Evolutionary conservation across 805 yeast species (phyloP), one percentile per base, ranked within the genome.

Genomic region (Lipomyces starkeyi): DNA sequence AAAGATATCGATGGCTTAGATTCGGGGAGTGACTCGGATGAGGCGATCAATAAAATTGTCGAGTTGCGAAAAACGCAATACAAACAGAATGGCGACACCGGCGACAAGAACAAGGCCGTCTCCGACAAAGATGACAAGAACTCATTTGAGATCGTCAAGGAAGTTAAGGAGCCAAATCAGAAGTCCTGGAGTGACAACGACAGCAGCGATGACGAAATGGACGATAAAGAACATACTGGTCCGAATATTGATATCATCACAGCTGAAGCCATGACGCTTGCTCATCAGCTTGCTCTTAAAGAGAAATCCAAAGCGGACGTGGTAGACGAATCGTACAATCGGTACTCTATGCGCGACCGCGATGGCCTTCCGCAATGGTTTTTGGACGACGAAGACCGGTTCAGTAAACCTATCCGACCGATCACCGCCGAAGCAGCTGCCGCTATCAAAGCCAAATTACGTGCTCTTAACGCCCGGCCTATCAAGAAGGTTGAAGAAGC

Each of bases 401-500:
- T 94, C 81, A 88, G 93, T 62, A 92, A 92, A 83, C 71, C 91
- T 66, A 86, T 86, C 73, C 89, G 91, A 78, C 99, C 99, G 7
- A 91, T 95, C 70, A 95, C 99, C 7, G 96, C 96, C 80, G 99
- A 95, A 80, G 96, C 96, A 5, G 90, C 91, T 0, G 79, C 86
- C 67, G 95, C 94, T 0, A 81, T 91, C 66, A 88, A 88, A 75
- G 93, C 89, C 73, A 90, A 90, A 77, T 80, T 87, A 83, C 87
- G 83, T 76, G 90, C 93, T 69, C 81, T 95, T 78, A 95, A 95
- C 79, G 98, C 99, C 11, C 88, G 99, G 79, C 99, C 99, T 11
- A 94, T 95, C 76, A 95, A 95, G 87, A 95, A 95, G 86, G 98
- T 95, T n/a, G 86, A 91, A 73, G 99, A 95, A 80, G 99, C 99